These are phyloP conservation scores for Penicillium cataractarum DNA, from an alignment of 495 filamentous ascomycete species.

Conservation along the genomic window DNA sequence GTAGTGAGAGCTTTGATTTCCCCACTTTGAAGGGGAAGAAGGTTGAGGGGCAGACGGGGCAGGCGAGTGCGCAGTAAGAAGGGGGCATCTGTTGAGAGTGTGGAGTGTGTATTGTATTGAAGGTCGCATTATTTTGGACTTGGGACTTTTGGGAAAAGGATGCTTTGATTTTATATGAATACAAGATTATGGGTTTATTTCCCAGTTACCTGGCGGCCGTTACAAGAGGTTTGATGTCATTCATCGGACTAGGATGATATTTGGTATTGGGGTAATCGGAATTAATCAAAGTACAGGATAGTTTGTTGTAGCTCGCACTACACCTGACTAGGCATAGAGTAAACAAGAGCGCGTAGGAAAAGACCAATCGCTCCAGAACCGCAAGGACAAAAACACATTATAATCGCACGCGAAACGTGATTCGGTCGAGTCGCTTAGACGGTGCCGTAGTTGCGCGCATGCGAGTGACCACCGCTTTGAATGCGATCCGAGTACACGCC, in stretches of 20 bases:
- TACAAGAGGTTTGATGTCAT: too few relatives aligned
- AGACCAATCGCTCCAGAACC: background rate
- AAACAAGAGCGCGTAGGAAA: background rate
- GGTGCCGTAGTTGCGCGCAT: slow-evolving; percentile 52
- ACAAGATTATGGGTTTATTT: background rate
- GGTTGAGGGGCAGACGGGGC: slow-evolving; percentile 21
- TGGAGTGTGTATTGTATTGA: background rate
- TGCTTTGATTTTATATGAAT: background rate
- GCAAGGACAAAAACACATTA: background rate
- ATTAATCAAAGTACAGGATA: background rate
- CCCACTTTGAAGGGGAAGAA: slow-evolving; percentile 66
- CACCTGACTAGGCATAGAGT: background rate
- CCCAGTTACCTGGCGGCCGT: background rate
- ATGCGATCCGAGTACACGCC: slow-evolving; percentile 82
- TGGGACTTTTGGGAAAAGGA: slow-evolving; percentile 8
- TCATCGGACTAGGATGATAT: background rate
- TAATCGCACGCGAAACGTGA: background rate
- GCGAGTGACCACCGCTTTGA: slow-evolving; percentile 65
- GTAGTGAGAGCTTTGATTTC: slow-evolving; percentile 70
- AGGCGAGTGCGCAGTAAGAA: slow-evolving; percentile 13
- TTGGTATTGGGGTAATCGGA: background rate
- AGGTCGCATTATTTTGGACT: background rate
- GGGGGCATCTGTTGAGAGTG: background rate
- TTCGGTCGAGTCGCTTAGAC: slow-evolving; percentile 26
- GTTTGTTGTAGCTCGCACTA: background rate